phyloP scores from a whole-genome alignment of 495 filamentous ascomycete genomes.

The Tuber microsphaerosporum region DNA sequence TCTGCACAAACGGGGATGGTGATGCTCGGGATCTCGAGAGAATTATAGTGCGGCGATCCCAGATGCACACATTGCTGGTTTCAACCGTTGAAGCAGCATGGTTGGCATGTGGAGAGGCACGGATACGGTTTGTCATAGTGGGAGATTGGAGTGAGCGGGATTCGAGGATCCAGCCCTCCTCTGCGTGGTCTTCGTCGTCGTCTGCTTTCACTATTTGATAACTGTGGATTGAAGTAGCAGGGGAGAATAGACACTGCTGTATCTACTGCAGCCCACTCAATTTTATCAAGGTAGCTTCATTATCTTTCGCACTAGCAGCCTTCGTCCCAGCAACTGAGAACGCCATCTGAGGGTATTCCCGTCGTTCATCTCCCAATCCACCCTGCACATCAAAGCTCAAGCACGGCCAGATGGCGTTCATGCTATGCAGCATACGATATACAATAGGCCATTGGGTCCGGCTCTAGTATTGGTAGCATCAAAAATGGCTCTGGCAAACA shows the following conservation, averaged over 20 bases:
- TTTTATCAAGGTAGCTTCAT: too few species aligned
- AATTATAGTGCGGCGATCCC: constrained; percentile 80
- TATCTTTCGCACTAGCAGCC: too few species aligned
- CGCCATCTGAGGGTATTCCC: too few species aligned
- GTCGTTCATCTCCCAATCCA: too few species aligned
- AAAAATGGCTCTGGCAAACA: too few species aligned
- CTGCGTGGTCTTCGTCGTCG: neutral
- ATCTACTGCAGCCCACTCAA: too few species aligned
- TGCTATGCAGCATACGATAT: too few species aligned
- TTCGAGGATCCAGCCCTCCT: neutral
- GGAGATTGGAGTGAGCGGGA: constrained; percentile 31
- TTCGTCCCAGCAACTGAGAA: too few species aligned
- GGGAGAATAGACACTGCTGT: neutral
- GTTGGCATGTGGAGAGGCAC: constrained; percentile 52
- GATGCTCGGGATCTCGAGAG: constrained; percentile 77
- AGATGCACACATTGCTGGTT: constrained; percentile 72
- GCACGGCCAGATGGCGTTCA: too few species aligned
- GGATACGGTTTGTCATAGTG: constrained; percentile 83
- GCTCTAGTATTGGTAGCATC: too few species aligned
- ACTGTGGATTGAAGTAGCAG: neutral
- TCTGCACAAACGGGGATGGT: constrained; percentile 63
- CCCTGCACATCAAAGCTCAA: too few species aligned
- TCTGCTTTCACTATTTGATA: neutral
- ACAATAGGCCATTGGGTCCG: too few species aligned
- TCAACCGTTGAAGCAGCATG: constrained; percentile 85